Percentiles rank a stretch among this genome's conserved stretches.
Conservation (phyloP, 495 filamentous ascomycete genomes). For the Monascus purpureus region DNA sequence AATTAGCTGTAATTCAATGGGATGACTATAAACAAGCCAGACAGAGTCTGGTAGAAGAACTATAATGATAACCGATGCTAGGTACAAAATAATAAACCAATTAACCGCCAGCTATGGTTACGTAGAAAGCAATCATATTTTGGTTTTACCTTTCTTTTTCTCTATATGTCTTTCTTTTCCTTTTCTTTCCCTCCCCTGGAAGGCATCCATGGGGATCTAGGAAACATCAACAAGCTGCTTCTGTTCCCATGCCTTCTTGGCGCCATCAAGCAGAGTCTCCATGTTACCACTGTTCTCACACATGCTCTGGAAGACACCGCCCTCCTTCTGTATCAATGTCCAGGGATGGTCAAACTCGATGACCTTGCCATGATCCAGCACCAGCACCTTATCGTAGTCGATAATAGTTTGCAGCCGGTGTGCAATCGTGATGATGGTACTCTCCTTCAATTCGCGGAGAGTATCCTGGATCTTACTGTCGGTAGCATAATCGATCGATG, state of each 20-base stretch:
- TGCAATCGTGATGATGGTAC: slow-evolving; percentile 96
- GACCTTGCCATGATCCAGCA: slow-evolving; percentile 79
- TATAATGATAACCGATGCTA: too few species aligned
- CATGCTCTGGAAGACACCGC: slow-evolving; percentile 73
- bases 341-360: slow-evolving; percentile 83
- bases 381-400: slow-evolving; percentile 97
- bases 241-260: slow-evolving; percentile 55
- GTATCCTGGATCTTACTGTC: slow-evolving; percentile 95
- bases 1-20: too few species aligned
- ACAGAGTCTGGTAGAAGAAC: too few species aligned
- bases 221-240: slow-evolving; percentile 40
- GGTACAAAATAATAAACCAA: too few species aligned
- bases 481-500: slow-evolving; percentile 93
- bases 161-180: too few species aligned
- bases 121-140: too few species aligned
- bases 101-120: too few species aligned
- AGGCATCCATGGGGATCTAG: too few species aligned
- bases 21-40: too few species aligned
- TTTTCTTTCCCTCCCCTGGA: too few species aligned
- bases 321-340: slow-evolving; percentile 53
- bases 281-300: slow-evolving; percentile 91
- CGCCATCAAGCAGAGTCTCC: slow-evolving; percentile 52
- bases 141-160: too few species aligned
- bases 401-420: slow-evolving; percentile 93
- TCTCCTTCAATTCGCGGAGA: slow-evolving; percentile 68